Evolutionary conservation across 2,329 filamentous ascomycete genomes (phyloP), one percentile per base, ranked within the genome.

Genomic region (Penicillium janthinellum): DNA sequence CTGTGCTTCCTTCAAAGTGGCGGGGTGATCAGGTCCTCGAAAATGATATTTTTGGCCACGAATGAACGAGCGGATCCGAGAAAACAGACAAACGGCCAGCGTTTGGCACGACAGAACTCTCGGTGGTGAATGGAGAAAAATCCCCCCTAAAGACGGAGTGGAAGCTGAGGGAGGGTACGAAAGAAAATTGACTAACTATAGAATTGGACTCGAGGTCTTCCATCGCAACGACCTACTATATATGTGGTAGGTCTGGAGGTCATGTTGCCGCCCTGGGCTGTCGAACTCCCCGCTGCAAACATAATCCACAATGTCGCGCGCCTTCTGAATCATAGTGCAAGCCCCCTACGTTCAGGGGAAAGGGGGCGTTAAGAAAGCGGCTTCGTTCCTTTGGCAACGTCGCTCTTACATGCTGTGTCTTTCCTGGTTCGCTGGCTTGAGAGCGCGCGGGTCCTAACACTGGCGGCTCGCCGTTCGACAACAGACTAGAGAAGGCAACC

Each of bases 281-380:
- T 20, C 50, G 38, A 20, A 31, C n/a, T 3, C 42, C 17, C 44
- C 15, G 17, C 12, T 31, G 35, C 45, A 59, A 47, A 53, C 39
- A 42, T 8, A n/a, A 35, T 60, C 42, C 49, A 45, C 54, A 59
- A 61, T 66, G 59, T 67, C 66, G 67, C 66, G 67, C 61, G 61
- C 61, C 50, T 56, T 61, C 59, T 61, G 59, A 54, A 55, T 58
- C 59, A 28, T 39, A 25, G 15, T 20, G 28, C 34, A 17, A 50
- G 22, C 15, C 34, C 47, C 47, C 14, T 34, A 11, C 35, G 10
- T 35, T 37, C 15, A 17, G 5, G n/a, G 34, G 5, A 20, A 17
- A 12, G 6, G 28, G n/a, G 44, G 22, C 44, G 44, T 31, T 47
- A 25, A 25, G 22, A 47, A 11, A 20, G 44, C 44, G 22, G 44